Percentiles rank a stretch among this genome's conserved stretches.
Conservation (phyloP, 1,139 yeast species). For the Kluyveromyces sp. region DNA sequence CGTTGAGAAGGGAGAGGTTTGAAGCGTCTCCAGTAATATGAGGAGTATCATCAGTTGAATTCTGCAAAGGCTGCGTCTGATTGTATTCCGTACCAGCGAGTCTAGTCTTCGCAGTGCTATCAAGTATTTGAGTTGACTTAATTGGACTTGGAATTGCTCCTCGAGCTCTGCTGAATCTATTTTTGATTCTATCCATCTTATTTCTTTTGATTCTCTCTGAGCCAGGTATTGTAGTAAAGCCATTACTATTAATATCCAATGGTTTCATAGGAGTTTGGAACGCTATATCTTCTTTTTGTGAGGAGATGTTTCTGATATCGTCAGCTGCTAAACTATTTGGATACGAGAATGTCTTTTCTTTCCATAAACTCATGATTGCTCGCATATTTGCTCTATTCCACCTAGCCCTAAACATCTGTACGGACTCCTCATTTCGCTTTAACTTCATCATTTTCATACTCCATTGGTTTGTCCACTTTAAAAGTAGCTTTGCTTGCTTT, state of each 20-base stretch:
- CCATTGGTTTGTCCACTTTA: constrained; percentile 28
- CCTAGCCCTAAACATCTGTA: constrained; percentile 27
- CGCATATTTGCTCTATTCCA: constrained; percentile 34
- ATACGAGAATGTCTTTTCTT: constrained; percentile 16
- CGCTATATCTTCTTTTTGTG: constrained; percentile 1
- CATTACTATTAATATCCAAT: not conserved
- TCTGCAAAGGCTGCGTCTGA: constrained; percentile 4
- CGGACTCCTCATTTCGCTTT: constrained; percentile 29
- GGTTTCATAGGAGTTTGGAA: constrained; percentile 16
- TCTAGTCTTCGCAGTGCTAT: constrained; percentile 13
- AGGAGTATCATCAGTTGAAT: constrained; percentile 14
- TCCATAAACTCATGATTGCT: constrained; percentile 32
- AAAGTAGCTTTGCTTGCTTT: constrained; percentile 15
- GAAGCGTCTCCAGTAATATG: not conserved
- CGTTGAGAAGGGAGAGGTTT: constrained; percentile 12
- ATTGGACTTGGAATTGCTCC: constrained; percentile 33
- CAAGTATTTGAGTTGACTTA: constrained; percentile 15
- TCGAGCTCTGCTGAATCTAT: constrained; percentile 29
- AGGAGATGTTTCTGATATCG: constrained; percentile 13
- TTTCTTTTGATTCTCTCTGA: constrained; percentile 29
- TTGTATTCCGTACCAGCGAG: constrained; percentile 7
- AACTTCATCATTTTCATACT: constrained; percentile 27
- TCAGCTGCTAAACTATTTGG: constrained; percentile 5
- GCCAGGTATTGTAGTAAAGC: constrained; percentile 28
- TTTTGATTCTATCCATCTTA: constrained; percentile 30